Evolutionary conservation across 2,329 filamentous ascomycete genomes (phyloP), one percentile per base, ranked within the genome.

Genomic region (Pochonia chlamydosporia): DNA sequence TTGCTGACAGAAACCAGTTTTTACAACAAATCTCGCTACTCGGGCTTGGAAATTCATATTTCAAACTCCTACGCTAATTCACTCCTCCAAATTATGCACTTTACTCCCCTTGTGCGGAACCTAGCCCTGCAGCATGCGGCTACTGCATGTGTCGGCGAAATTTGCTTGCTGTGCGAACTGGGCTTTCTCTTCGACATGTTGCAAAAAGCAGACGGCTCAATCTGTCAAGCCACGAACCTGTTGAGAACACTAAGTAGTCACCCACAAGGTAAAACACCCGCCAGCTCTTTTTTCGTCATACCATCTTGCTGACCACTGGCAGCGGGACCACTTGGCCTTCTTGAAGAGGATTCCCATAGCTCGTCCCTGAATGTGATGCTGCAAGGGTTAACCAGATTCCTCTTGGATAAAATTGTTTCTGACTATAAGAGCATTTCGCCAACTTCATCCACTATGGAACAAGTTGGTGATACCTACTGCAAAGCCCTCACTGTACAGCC

Each of bases 171-270:
- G 2, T 99, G 93, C 66, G 93, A 99, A 66, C 75, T 99, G 54
- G 93, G 93, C 1, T 99, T 93, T 63, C 73, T 99, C 9, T 95
- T 96, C 57, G 95, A 99, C 62, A 99, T 99, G 93, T 77, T 99
- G 21, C 87, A 97, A 58, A 99, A 97, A 63, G 93, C 93, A 2
- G 86, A 87, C 52, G 92, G 91, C 0, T 86, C 91, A 48, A 95
- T 95, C 50, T 99, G 93, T 56, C 93, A 99, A 63, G 93, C 93
- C 13, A 96, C 92, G 0, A 99, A 99, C 61, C 79, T 99, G 52
- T 72, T 97, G 26, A 95, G 93, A 64, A 88, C 90, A 0, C 84
- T 99, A 49, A 91, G 88, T 62, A 85, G 84, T 54, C 85, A 90
- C 52, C 84, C 88, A 2, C 87, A 91, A 71, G 84, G 82, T 76